Evolutionary conservation across 2,329 filamentous ascomycete genomes (phyloP), one percentile per base, ranked within the genome.

Genomic region (Fusarium chlamydosporum): DNA sequence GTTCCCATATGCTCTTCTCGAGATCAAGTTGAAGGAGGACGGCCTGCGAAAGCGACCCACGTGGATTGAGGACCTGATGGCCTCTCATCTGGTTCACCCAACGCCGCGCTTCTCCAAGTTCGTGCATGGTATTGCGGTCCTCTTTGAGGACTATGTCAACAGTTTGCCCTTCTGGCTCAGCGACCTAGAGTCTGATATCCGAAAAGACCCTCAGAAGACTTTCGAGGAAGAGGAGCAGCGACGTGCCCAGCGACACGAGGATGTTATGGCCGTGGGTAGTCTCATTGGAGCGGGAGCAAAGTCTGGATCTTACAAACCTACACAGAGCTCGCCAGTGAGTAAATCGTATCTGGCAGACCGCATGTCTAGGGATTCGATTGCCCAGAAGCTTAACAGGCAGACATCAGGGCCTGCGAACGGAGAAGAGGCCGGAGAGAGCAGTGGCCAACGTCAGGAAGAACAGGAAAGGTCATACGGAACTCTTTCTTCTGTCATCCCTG

Each of bases 141-240:
- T 99, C 3, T 98, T 98, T 72, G 96, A 98, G 75, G 93, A 99
- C 79, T 89, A 97, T 75, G 94, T 99, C 78, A 98, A 98, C 81
- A 94, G 89, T 67, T 89, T 98, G 75, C 96, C 96, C 15, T 97
- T 98, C 82, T 99, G 96, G 96, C 87, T 98, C 34, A 91, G 91
- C 74, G 92, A 97, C 67, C 85, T 98, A 42, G 95, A 97, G 76
- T 92, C 88, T 33, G 96, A 99, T 76, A 99, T 99, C 76, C 91
- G 95, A 71, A 93, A 92, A 77, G 94, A 98, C 76, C 96, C 96
- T 0, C 92, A 96, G 77, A 87, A 88, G 67, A 95, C 95, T 0
- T 97, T 97, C 76, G 92, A 96, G 69, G 91, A 96, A 74, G 94
- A 98, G 78, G 94, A 97, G 78, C 90, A 95, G 78, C 89, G 91